These are phyloP conservation scores for Trifolium pratense DNA, from an alignment of 306 rosid genomes.

Conservation along the genomic window DNA sequence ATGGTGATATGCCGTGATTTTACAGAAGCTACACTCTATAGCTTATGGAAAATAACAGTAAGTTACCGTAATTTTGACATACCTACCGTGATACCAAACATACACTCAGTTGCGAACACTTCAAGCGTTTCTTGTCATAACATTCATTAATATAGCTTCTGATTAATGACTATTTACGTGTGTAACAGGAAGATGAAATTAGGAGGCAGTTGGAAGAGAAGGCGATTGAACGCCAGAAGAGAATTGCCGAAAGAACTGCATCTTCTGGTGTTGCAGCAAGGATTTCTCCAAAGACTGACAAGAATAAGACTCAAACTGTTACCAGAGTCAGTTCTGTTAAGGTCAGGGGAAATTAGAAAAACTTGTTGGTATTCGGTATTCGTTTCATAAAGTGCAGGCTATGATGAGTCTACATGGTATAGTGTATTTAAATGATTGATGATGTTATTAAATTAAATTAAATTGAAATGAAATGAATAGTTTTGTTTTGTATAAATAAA, in stretches of 20 bases:
- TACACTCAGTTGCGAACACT: too few species aligned
- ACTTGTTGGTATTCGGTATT: slow-evolving; percentile 26
- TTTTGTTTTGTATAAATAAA: slow-evolving; percentile 29
- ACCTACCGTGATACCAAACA: too few species aligned
- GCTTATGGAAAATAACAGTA: too few species aligned
- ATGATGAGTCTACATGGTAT: slow-evolving; percentile 23
- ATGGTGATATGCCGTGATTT: too few species aligned
- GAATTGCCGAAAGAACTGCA: slow-evolving; percentile 73
- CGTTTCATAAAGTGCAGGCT: not conserved
- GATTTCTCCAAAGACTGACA: slow-evolving; percentile 50
- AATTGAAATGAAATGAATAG: slow-evolving; percentile 34
- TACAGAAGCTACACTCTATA: too few species aligned
- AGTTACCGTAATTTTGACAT: too few species aligned
- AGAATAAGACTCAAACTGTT: slow-evolving; percentile 46
- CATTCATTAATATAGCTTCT: slow-evolving; percentile 8
- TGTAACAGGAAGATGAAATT: slow-evolving; percentile 66
- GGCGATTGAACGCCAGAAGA: slow-evolving; percentile 57
- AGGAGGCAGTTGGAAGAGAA: slow-evolving; percentile 66
- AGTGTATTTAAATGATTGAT: slow-evolving; percentile 37
- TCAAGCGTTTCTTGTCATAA: not conserved
- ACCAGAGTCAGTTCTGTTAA: slow-evolving; percentile 51
- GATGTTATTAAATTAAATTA: slow-evolving; percentile 16
- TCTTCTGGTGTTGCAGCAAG: slow-evolving; percentile 48
- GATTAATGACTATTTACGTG: slow-evolving; percentile 17
- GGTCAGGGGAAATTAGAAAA: slow-evolving; percentile 49